Evolutionary conservation across 208 protist species (phyloP).

Genomic region (Leishmania mexicana): DNA sequence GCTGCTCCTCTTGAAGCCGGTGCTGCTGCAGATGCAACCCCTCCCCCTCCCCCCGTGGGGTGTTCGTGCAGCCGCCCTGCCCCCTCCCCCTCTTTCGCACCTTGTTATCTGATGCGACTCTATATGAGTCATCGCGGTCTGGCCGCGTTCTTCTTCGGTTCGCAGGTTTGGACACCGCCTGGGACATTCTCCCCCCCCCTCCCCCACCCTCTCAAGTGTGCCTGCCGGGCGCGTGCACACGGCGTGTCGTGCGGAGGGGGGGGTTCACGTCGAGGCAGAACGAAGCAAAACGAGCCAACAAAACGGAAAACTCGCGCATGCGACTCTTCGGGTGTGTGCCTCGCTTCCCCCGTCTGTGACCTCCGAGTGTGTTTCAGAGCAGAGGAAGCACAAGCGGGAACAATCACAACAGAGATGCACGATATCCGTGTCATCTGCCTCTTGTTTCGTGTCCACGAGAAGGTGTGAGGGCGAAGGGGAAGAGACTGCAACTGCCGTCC

Average conservation of each 20-base stretch:
- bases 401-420: background rate
- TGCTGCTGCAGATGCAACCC: background rate
- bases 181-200: background rate
- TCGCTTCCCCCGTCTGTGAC: background rate
- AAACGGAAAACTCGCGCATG: background rate
- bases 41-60: too few relatives aligned
- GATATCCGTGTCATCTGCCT: background rate
- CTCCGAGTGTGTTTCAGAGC: background rate
- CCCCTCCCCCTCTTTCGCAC: background rate
- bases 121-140: background rate
- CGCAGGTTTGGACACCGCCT: background rate
- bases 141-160: too few relatives aligned
- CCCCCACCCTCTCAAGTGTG: background rate
- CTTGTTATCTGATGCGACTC: background rate
- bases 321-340: background rate
- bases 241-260: too few relatives aligned
- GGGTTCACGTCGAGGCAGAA: background rate
- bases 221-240: background rate
- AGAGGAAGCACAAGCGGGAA: background rate
- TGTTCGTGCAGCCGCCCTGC: background rate
- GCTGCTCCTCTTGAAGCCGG: background rate
- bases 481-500: background rate
- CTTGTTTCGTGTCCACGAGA: background rate
- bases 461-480: background rate
- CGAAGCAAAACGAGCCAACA: background rate